Base-by-base conservation (phyloP, 2,329 filamentous ascomycete genomes). In the Diaporthe sp. region DNA sequence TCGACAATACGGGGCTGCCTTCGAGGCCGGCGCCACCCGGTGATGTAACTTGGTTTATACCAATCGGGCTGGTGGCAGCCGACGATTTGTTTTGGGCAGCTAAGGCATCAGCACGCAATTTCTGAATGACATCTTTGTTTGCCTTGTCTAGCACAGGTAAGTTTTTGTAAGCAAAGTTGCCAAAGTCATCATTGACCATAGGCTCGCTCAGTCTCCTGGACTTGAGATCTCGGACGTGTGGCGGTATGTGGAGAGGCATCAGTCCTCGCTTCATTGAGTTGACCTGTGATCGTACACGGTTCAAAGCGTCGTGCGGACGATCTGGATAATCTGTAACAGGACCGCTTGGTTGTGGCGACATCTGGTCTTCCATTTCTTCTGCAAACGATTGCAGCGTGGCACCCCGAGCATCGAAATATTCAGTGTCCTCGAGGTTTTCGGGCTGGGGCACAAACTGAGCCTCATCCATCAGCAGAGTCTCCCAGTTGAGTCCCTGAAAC, bases 111-210 rank as follows among this genome's bases (percentile, higher is more conserved):
- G 96, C 95, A 15, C 96, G 93, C 75, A 99, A 88, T 83, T 98
- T 98, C 80, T 98, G 96, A 44, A 99, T 98, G 42, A 98, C 95
- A 80, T 99, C 97, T 83, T 99, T 99, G 85, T 99, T 99, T 73
- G 97, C 97, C 84, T 98, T 98, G 81, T 98, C 97, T 25, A 99
- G 88, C 28, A 98, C 96, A 0, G 96, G 96, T 67, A 99, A 86
- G 80, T 99, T 99, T 86, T 99, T 99, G 88, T 98, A 99, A 53
- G 95, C 92, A 84, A 99, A 99, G 77, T 92, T 95, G 44, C 97
- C 97, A 87, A 99, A 99, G 82, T 99, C 97, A 83, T 99, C 97
- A 0, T 93, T 90, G 44, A 92, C 90, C 22, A 96, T 92, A 1
- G 97, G 97, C 84, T 99, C 97, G 83, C 96, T 98, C 53, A 98